These are phyloP conservation scores for Cornus florida DNA, from an alignment of 148 eudicot species.

Conservation along the genomic window DNA sequence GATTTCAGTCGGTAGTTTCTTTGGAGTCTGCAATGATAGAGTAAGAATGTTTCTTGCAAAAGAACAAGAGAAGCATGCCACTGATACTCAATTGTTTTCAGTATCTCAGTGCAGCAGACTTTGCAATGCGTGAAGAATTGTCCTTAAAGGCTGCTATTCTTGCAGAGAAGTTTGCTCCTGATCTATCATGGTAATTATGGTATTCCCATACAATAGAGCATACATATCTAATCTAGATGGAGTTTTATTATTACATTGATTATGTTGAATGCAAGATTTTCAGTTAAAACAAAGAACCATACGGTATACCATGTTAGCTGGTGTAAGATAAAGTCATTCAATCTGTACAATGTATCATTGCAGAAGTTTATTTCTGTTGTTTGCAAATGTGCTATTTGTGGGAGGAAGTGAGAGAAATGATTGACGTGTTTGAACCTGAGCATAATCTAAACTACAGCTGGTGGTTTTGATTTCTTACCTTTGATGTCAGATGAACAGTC, in stretches of 20 bases:
- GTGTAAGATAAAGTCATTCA: neutral
- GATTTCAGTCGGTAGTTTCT: neutral
- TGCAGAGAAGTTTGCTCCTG: conserved; percentile 99
- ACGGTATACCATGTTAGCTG: neutral
- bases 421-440: neutral
- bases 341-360: neutral
- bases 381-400: neutral
- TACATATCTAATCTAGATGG: neutral
- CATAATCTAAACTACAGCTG: neutral
- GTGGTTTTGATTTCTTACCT: neutral
- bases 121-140: conserved; percentile 96
- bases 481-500: neutral
- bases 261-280: neutral
- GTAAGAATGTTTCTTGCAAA: neutral
- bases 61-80: neutral
- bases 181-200: conserved; percentile 81
- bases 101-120: conserved; percentile 95
- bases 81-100: conserved; percentile 34
- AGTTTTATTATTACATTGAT: neutral
- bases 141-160: conserved; percentile 95
- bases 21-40: too few relatives aligned
- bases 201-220: neutral
- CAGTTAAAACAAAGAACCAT: too few relatives aligned
- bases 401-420: neutral
- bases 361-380: neutral